Conservation (phyloP, 2,329 filamentous ascomycete genomes). For the Stachybotrys echinatus region DNA sequence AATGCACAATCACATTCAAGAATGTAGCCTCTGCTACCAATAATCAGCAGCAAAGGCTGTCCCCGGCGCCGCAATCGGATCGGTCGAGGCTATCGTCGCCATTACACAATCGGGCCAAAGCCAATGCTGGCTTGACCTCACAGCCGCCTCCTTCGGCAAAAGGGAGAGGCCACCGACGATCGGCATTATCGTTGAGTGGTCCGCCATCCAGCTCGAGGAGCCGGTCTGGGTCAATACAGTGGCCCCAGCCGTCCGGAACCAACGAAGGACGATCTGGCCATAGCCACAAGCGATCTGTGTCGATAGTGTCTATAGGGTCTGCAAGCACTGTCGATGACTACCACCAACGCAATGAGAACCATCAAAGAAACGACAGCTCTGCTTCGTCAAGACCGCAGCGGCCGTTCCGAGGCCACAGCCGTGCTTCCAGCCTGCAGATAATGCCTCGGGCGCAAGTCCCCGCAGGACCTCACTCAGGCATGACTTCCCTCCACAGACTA, state of each 20-base stretch:
- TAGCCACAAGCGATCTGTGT: slow-evolving; percentile 70
- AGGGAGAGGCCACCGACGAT: slow-evolving; percentile 54
- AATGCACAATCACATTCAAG: slow-evolving; percentile 94
- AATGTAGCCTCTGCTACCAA: slow-evolving; percentile 59
- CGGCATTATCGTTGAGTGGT: slow-evolving; percentile 60
- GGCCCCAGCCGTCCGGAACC: slow-evolving; percentile 26
- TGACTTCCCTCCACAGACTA: slow-evolving; percentile 13
- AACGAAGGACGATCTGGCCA: slow-evolving; percentile 37
- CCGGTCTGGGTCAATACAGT: slow-evolving; percentile 42
- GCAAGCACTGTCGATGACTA: slow-evolving; percentile 43
- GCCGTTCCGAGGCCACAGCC: slow-evolving; percentile 60
- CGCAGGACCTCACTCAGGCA: slow-evolving; percentile 32
- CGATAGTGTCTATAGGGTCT: slow-evolving; percentile 73
- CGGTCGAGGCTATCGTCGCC: slow-evolving; percentile 36
- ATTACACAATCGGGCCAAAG: slow-evolving; percentile 35
- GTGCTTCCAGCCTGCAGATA: slow-evolving; percentile 80
- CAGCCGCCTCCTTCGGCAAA: slow-evolving; percentile 30
- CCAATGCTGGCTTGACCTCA: slow-evolving; percentile 38
- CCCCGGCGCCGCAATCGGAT: slow-evolving; percentile 16
- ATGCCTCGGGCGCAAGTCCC: slow-evolving; percentile 27
- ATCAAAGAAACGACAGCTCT: not conserved
- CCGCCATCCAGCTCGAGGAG: slow-evolving; percentile 39
- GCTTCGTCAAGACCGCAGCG: slow-evolving; percentile 38
- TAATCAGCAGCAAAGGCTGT: slow-evolving; percentile 21
- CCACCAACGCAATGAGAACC: slow-evolving; percentile 34